These are phyloP conservation scores for Candolleomyces efflorescens DNA, from an alignment of 768 basidiomycete genomes.

Conservation along the genomic window DNA sequence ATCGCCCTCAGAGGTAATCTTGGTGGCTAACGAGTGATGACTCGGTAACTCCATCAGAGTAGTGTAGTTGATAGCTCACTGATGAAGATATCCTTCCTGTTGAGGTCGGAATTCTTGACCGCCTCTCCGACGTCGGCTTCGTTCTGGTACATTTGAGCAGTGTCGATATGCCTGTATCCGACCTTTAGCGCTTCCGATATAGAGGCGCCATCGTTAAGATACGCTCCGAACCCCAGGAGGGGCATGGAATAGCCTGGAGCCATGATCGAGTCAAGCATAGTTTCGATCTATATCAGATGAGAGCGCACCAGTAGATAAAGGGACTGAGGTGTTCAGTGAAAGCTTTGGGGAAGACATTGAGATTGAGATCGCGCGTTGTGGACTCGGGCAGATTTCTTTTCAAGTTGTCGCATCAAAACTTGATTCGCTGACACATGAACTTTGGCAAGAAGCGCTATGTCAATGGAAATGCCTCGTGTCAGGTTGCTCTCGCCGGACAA, in stretches of 20 bases:
- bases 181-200: slow-evolving; percentile 58
- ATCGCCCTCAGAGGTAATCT: slow-evolving; percentile 52
- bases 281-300: neutral
- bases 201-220: slow-evolving; percentile 59
- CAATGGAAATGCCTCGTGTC: no score
- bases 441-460: no score
- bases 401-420: no score
- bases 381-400: no score
- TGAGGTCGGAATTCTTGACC: slow-evolving; percentile 49
- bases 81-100: slow-evolving; percentile 62
- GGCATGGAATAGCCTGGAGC: slow-evolving; percentile 52
- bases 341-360: no score
- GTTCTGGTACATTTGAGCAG: slow-evolving; percentile 66
- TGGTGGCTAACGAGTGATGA: slow-evolving; percentile 47
- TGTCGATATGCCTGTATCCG: slow-evolving; percentile 79
- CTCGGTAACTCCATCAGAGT: slow-evolving; percentile 3
- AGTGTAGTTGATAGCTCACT: slow-evolving; percentile 40
- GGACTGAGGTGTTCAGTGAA: neutral
- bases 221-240: slow-evolving; percentile 67
- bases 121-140: slow-evolving; percentile 61
- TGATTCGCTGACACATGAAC: no score
- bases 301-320: neutral
- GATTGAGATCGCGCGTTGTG: no score
- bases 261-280: neutral
- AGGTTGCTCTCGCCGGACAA: no score